Percentiles rank a stretch among this genome's conserved stretches.
phyloP scores from a whole-genome alignment of 225 moss, liverwort and hornwort genomes.

The Antitrichia curtipendula region DNA sequence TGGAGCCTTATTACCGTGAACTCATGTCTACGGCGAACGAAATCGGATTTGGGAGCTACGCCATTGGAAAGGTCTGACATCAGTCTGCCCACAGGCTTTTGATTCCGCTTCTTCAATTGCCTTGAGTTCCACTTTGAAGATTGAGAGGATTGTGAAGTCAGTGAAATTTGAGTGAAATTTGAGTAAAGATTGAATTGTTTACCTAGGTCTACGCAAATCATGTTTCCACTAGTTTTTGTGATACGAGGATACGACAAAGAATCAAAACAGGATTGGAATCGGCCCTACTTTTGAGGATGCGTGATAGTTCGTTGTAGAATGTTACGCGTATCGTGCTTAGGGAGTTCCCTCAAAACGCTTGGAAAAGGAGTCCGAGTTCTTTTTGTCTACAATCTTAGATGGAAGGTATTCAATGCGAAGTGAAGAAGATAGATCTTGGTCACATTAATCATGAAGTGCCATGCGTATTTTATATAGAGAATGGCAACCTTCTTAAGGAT shows the following conservation, averaged over 20 bases:
- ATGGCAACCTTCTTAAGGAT: background rate
- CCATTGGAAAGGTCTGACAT: conserved; percentile 1
- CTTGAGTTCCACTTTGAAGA: background rate
- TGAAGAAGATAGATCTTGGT: background rate
- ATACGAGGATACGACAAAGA: too few relatives aligned
- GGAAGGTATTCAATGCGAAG: too few relatives aligned
- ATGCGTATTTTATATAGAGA: too few relatives aligned
- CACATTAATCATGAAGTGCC: background rate
- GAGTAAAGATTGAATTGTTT: background rate
- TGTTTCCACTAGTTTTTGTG: background rate
- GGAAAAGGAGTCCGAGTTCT: background rate
- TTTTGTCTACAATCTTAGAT: background rate
- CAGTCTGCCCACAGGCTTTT: background rate
- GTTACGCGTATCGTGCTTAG: background rate
- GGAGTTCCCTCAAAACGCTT: background rate
- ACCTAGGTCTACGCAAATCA: background rate
- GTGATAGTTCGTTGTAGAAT: background rate
- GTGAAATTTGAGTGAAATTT: background rate
- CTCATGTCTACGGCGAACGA: background rate
- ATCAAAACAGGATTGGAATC: background rate
- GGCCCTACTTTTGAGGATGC: background rate
- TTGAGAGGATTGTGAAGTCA: background rate
- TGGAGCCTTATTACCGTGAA: conserved; percentile 9
- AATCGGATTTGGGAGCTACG: background rate
- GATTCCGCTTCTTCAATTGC: background rate